Evolutionary conservation across 306 rosid species (phyloP), one percentile per base, ranked within the genome.

Genomic region (Inga leiocalycina): DNA sequence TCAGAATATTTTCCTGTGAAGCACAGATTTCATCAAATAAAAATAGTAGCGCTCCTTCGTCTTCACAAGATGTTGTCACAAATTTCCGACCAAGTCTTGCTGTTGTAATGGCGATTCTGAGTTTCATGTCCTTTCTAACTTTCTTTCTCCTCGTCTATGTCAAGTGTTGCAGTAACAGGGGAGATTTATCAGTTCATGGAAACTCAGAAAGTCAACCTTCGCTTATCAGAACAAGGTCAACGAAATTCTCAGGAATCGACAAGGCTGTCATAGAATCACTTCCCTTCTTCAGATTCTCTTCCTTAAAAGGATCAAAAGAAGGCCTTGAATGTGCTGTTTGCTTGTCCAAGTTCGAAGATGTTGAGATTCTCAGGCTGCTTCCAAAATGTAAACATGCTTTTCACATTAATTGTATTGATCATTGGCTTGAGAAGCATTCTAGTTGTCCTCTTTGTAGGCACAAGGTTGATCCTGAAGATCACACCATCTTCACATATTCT

Each of bases 341-440:
- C 68, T 77, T 97, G 8, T 92, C 99, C 0, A 96, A 92, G 65
- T 97, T 94, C 6, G 97, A 94, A 89, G 99, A 92, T 24, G 65
- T 89, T 4, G 99, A 97, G 82, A 82, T 91, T 30, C 89, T 97
- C 10, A 87, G 99, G 71, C 72, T 97, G 15, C 83, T 97, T 43
- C 99, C 99, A 8, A 92, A 97, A 71, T 97, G 99, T 70, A 92
- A 90, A 32, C 99, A 97, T 82, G 98, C 97, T 35, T 97, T 97
- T 84, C 99, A 97, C 79, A 90, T 94, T 67, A 85, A 85, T 59
- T 97, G 99, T 87, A 92, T 94, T 35, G 99, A 97, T 56, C 87
- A 86, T 77, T 97, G 99, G 99, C 98, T 96, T 49, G 98, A 92
- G 62, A 91, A 87, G 34, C 99, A 97, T 74, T 89, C 99, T 8